Evolutionary conservation across 116 monocot species (phyloP), one percentile per base, ranked within the genome.

Genomic region (Thalassia testudinum): DNA sequence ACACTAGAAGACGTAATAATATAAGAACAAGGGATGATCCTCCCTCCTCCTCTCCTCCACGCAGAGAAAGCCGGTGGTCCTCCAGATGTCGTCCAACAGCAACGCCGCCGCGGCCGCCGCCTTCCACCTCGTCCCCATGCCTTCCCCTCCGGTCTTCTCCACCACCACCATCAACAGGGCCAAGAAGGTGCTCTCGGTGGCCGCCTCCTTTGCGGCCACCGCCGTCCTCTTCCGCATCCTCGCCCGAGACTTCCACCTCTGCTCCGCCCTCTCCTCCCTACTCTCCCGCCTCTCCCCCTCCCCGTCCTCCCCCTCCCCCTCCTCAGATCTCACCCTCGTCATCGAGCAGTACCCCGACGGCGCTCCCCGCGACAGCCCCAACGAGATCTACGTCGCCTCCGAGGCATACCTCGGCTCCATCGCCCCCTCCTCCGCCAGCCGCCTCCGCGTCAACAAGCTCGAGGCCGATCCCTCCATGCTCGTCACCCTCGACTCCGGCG

Each of bases 291-390:
- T 64, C 54, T 2, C 12, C 23, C 17, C 47, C 47, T 24, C 56
- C 50, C 25, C 56, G 50, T 1, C 37, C 13, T 49, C 24, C 12
- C 38, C 49, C 27, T 49, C 24, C 12, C 38, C 49, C 27, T 29
- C 50, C 49, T 19, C 50, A 37, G 20, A 38, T 7, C 44, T 65
- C 48, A 66, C 42, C 50, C 38, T 66, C 50, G 15, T 37, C 49
- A 49, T 66, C 50, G 42, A 66, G 24, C 48, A 66, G 50, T 51
- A 24, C 58, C 29, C 30, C 30, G 30, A 66, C 0, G 24, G 23
- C 26, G n/a, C n/a, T n/a, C n/a, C n/a, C n/a, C n/a, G n/a, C n/a
- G 23, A 7, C 50, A 16, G 5, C 50, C 2, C 20, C 37, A 66
- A 66, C 58, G 24, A 50, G 28, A 16, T 66, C 19, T 66, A 37